Conservation (phyloP, 2,329 filamentous ascomycete species). For the Neofusicoccum sp. region DNA sequence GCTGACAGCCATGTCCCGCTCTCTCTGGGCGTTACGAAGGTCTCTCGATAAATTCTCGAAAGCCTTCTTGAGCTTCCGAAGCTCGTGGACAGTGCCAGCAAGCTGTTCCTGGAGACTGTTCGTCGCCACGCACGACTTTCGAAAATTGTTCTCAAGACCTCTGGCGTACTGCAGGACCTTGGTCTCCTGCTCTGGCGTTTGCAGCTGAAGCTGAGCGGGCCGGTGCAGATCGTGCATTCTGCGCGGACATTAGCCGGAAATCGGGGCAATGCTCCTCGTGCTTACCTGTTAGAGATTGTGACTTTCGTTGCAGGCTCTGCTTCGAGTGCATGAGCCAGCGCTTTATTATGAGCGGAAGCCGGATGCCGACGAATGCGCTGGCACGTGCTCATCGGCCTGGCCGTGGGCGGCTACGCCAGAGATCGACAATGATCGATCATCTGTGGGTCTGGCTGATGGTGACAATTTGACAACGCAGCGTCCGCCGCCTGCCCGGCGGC, state of each 20-base stretch:
- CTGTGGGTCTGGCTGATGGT: not conserved
- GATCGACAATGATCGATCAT: not conserved
- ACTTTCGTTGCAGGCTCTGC: not conserved
- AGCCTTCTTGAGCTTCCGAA: not conserved
- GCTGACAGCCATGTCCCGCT: not conserved
- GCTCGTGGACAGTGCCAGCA: not conserved
- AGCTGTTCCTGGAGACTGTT: not conserved
- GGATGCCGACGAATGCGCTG: not conserved
- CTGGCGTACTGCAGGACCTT: not conserved
- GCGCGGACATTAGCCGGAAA: not conserved
- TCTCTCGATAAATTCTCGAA: not conserved
- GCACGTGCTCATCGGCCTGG: not conserved
- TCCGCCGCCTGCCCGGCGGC: not conserved
- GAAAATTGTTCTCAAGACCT: not conserved
- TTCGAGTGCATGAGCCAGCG: not conserved
- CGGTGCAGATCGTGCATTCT: not conserved
- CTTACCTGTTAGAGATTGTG: not conserved
- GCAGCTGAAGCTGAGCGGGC: not conserved
- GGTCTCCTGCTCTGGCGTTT: not conserved
- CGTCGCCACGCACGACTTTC: not conserved
- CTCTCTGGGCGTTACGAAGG: not conserved
- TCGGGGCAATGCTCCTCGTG: not conserved
- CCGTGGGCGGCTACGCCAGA: not conserved
- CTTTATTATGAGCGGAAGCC: not conserved
- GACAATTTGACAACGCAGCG: not conserved